These are phyloP conservation scores for Termitomyces sp. DNA, from an alignment of 1,284 basidiomycete genomes.

Conservation along the genomic window DNA sequence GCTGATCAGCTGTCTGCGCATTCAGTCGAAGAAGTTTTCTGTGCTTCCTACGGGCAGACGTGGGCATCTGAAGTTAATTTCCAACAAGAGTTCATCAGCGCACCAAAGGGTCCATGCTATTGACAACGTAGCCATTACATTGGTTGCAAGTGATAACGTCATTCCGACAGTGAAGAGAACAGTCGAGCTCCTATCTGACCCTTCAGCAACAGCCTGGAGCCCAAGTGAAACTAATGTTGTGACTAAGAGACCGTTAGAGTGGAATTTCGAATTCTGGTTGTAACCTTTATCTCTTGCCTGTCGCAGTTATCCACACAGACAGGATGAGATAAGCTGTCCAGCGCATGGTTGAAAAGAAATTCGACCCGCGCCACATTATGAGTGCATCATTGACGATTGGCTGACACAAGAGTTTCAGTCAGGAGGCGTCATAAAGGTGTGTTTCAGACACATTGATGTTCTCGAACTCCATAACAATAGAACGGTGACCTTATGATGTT, in stretches of 20 bases:
- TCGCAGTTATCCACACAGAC: background rate
- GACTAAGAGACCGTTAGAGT: background rate
- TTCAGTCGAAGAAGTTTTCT: background rate
- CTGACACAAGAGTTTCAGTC: background rate
- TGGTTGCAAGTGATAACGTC: background rate
- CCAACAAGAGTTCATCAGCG: background rate
- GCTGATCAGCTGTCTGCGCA: background rate
- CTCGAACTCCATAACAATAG: background rate
- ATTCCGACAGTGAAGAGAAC: background rate
- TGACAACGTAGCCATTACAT: background rate
- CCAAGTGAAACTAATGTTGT: background rate
- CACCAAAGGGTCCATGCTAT: conserved; percentile 5
- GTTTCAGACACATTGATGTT: background rate
- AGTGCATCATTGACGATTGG: background rate
- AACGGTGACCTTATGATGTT: background rate
- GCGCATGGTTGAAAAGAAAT: background rate
- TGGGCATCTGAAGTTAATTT: background rate
- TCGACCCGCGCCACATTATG: conserved; percentile 1
- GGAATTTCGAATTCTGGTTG: too few relatives aligned
- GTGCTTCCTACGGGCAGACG: background rate
- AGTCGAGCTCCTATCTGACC: background rate
- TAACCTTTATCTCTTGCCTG: background rate
- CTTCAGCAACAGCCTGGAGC: background rate
- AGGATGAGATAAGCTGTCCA: background rate
- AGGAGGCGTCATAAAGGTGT: background rate